Percentiles rank a stretch among this genome's conserved stretches.
These are phyloP conservation scores for Leishmania guyanensis DNA, from an alignment of 208 protist species.

Conservation along the genomic window DNA sequence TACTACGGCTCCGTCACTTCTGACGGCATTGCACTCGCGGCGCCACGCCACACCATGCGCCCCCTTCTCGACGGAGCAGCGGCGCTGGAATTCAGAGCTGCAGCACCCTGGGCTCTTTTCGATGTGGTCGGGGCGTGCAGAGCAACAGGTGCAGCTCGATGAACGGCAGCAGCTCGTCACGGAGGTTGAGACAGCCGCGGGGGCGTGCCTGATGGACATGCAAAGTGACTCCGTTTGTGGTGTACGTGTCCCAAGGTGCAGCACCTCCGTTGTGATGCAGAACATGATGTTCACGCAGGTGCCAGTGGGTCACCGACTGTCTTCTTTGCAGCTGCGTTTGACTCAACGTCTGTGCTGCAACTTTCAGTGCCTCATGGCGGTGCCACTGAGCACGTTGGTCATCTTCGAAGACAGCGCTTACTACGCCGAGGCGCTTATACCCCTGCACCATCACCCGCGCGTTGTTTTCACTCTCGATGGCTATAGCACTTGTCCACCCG, in stretches of 20 bases:
- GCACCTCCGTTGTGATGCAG: conserved; percentile 48
- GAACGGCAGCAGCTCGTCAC: conserved; percentile 20
- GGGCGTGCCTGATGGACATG: conserved; percentile 10
- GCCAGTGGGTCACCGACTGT: conserved; percentile 26
- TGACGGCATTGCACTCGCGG: conserved; percentile 20
- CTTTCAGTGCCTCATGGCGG: conserved; percentile 28
- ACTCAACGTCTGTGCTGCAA: conserved; percentile 26
- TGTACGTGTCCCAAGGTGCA: conserved; percentile 25
- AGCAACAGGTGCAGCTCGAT: conserved; percentile 14
- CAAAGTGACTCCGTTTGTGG: conserved; percentile 5
- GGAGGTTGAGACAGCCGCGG: conserved; percentile 33
- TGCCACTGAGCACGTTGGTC: conserved; percentile 39
- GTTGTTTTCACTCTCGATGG: conserved; percentile 38
- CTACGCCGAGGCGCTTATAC: conserved; percentile 52
- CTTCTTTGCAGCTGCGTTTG: conserved; percentile 36
- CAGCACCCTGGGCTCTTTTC: conserved; percentile 42
- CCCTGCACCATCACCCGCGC: conserved; percentile 46
- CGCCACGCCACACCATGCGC: conserved; percentile 32
- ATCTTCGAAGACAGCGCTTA: conserved; percentile 29
- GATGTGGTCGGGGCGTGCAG: conserved; percentile 27
- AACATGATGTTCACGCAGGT: conserved; percentile 58
- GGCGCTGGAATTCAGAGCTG: conserved; percentile 59
- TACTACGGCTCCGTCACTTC: conserved; percentile 17
- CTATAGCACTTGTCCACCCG: conserved; percentile 10
- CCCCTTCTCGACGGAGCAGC: conserved; percentile 38